A percentile compares a stretch with the other conserved stretches of the same genome.
Evolutionary conservation across 345 rosid species (phyloP).

Genomic region (Syzygium jambos): DNA sequence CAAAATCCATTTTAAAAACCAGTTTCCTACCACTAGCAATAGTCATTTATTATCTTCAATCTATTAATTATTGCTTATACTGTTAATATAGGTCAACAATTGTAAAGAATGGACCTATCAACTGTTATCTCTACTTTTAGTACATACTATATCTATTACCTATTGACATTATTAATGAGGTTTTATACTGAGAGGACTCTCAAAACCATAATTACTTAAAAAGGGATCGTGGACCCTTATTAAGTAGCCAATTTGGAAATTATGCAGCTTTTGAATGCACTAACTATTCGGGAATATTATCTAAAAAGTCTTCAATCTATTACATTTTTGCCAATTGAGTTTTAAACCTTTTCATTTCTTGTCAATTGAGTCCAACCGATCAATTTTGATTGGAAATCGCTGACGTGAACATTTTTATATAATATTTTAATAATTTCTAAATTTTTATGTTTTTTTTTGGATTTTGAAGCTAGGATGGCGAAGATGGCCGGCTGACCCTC

Average conservation of each 20-base stretch:
- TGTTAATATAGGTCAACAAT: constrained; percentile 1
- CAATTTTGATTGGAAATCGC: too few relatives aligned
- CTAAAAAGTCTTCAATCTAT: too few relatives aligned
- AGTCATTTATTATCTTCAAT: not conserved
- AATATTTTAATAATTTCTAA: too few relatives aligned
- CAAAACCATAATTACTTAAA: not conserved
- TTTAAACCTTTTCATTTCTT: too few relatives aligned
- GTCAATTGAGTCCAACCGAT: too few relatives aligned
- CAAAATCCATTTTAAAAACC: not conserved
- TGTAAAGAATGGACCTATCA: not conserved
- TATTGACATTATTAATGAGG: not conserved
- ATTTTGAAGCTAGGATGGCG: too few relatives aligned
- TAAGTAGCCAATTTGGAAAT: not conserved
- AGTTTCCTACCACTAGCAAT: not conserved
- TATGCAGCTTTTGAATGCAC: not conserved
- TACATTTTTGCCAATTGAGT: too few relatives aligned
- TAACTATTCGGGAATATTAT: not conserved
- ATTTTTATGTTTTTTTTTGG: too few relatives aligned
- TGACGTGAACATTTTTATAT: too few relatives aligned
- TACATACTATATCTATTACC: not conserved
- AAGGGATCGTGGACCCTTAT: not conserved
- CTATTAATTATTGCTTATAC: not conserved
- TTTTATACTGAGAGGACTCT: not conserved
- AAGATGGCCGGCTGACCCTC: too few relatives aligned
- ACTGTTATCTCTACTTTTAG: not conserved